These are phyloP conservation scores for Rhododendron ovatum DNA, from an alignment of 148 eudicot genomes.

Conservation along the genomic window DNA sequence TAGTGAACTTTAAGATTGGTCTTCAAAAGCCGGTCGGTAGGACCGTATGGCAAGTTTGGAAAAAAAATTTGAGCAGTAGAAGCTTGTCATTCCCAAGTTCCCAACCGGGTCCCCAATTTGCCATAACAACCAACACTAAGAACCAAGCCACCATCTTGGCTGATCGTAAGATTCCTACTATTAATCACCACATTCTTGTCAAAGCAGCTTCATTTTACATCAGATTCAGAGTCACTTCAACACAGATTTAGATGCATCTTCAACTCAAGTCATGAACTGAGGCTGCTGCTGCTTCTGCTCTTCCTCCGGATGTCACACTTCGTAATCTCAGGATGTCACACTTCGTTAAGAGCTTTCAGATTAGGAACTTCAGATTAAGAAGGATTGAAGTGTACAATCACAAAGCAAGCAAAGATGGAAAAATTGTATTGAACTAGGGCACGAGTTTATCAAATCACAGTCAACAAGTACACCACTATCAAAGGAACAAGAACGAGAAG, in stretches of 20 bases:
- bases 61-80: not conserved
- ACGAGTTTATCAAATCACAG: not conserved
- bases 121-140: not conserved
- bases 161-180: not conserved
- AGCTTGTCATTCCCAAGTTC: not conserved
- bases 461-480: not conserved
- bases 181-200: not conserved
- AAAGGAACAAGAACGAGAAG: not conserved
- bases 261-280: not conserved
- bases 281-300: not conserved
- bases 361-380: not conserved
- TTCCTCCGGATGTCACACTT: not conserved
- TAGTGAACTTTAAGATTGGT: not conserved
- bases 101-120: not conserved
- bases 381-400: not conserved
- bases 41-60: not conserved
- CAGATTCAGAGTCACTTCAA: not conserved
- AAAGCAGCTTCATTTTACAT: not conserved
- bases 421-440: not conserved
- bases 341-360: not conserved
- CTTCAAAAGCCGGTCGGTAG: not conserved
- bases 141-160: not conserved
- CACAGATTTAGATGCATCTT: not conserved
- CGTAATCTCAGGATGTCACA: not conserved
- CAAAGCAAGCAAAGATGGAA: not conserved